Conservation (phyloP, 164 flowering plant genomes). For the grape (Vitis vinifera) region DNA sequence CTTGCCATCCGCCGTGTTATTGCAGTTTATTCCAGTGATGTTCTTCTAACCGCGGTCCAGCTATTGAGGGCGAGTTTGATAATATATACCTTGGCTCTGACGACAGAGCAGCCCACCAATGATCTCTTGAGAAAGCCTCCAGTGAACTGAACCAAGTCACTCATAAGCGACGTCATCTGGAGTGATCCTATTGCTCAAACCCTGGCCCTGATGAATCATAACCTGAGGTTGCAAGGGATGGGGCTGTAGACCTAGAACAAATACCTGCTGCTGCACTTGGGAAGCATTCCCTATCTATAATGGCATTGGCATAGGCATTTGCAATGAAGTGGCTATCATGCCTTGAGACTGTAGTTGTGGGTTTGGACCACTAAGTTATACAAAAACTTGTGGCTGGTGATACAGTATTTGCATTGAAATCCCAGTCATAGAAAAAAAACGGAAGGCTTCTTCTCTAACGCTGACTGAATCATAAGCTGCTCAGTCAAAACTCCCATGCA, state of each 20-base stretch:
- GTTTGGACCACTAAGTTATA: constrained; percentile 53
- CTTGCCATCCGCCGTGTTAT: no score
- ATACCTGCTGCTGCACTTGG: constrained; percentile 67
- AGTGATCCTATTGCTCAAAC: constrained; percentile 17
- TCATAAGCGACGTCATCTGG: no score
- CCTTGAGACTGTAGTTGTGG: no score
- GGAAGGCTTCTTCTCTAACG: no score
- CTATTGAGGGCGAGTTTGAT: no score
- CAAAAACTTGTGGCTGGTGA: constrained; percentile 58
- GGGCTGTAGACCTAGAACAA: constrained; percentile 62
- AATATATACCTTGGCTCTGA: no score
- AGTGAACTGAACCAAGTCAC: no score
- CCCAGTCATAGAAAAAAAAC: constrained; percentile 20
- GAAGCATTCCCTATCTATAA: constrained; percentile 60
- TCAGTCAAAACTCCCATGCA: constrained; percentile 30
- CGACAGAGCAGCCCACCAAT: no score
- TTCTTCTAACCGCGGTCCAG: no score
- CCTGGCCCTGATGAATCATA: constrained; percentile 74
- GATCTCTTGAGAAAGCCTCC: no score
- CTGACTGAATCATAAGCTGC: no score
- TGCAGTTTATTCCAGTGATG: no score
- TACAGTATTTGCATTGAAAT: constrained; percentile 54
- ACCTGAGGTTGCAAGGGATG: constrained; percentile 68
- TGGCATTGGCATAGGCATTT: constrained; percentile 50
- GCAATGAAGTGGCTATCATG: constrained; percentile 44